Percentiles rank a stretch among this genome's conserved stretches.
These are phyloP conservation scores for Ogataea neopini DNA, from an alignment of 805 yeast species.

Conservation along the genomic window DNA sequence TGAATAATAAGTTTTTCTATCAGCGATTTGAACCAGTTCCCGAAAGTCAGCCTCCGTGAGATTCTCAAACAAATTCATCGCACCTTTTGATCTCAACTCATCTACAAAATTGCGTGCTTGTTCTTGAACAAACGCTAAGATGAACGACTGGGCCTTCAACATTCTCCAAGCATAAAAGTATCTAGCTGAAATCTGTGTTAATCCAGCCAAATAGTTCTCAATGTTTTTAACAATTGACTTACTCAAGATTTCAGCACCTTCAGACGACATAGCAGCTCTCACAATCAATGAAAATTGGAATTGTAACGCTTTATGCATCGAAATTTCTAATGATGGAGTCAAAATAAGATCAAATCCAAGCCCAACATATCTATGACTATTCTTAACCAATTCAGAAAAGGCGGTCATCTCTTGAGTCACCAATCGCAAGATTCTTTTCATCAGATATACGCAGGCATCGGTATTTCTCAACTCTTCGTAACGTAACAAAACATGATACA, in stretches of 20 bases:
- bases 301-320: slow-evolving; percentile 41
- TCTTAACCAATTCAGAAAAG: slow-evolving; percentile 38
- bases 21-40: slow-evolving; percentile 6
- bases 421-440: slow-evolving; percentile 36
- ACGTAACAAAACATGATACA: slow-evolving; percentile 43
- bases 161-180: slow-evolving; percentile 72
- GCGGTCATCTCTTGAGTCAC: slow-evolving; percentile 38
- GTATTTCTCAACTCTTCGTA: slow-evolving; percentile 38
- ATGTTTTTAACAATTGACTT: slow-evolving; percentile 37
- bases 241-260: neutral
- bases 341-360: slow-evolving; percentile 40
- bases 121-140: slow-evolving; percentile 38
- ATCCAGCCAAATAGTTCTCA: slow-evolving; percentile 42
- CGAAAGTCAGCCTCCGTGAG: slow-evolving; percentile 22
- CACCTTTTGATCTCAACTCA: neutral
- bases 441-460: slow-evolving; percentile 39
- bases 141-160: slow-evolving; percentile 52
- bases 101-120: neutral
- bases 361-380: slow-evolving; percentile 31
- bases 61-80: slow-evolving; percentile 20
- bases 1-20: neutral
- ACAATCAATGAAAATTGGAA: slow-evolving; percentile 29
- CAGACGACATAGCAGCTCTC: slow-evolving; percentile 29
- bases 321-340: slow-evolving; percentile 39
- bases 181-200: slow-evolving; percentile 49